A percentile compares a stretch with the other conserved stretches of the same genome.
These are phyloP conservation scores for Torulaspora delbrueckii DNA, from an alignment of 805 yeast genomes.

Conservation along the genomic window DNA sequence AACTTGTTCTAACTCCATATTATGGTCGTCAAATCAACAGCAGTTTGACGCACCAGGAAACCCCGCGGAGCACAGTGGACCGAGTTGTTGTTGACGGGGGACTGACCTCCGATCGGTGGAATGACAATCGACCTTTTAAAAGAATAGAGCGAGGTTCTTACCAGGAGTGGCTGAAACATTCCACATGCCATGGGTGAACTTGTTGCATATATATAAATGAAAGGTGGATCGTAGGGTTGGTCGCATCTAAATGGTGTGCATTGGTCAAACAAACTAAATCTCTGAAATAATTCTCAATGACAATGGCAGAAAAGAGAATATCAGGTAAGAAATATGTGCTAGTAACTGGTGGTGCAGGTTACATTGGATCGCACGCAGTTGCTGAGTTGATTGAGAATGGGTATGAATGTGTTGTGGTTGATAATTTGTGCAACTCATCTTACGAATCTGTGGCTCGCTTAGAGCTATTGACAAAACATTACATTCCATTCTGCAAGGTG, in stretches of 20 bases:
- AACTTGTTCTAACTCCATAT: background rate
- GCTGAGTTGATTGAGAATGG: conserved; percentile 58
- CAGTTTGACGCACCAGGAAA: background rate
- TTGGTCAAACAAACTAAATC: background rate
- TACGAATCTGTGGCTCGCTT: conserved; percentile 61
- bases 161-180: background rate
- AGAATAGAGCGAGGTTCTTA: background rate
- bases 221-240: too few species aligned
- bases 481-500: conserved; percentile 52
- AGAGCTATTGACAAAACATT: conserved; percentile 45
- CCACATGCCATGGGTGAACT: background rate
- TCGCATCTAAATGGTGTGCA: too few species aligned
- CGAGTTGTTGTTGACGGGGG: background rate
- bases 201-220: background rate
- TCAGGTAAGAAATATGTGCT: conserved; percentile 40
- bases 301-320: background rate
- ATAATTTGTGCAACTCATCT: conserved; percentile 62
- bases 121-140: background rate
- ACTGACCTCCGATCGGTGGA: background rate
- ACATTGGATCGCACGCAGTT: conserved; percentile 81
- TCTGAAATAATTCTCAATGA: background rate
- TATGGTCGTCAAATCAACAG: background rate
- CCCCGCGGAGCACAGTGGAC: background rate
- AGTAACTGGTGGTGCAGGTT: conserved; percentile 85
- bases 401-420: conserved; percentile 64